A percentile compares a stretch with the other conserved stretches of the same genome.
These are phyloP conservation scores for Friedmanniomyces endolithicus DNA, from an alignment of 495 filamentous ascomycete genomes.

Conservation along the genomic window DNA sequence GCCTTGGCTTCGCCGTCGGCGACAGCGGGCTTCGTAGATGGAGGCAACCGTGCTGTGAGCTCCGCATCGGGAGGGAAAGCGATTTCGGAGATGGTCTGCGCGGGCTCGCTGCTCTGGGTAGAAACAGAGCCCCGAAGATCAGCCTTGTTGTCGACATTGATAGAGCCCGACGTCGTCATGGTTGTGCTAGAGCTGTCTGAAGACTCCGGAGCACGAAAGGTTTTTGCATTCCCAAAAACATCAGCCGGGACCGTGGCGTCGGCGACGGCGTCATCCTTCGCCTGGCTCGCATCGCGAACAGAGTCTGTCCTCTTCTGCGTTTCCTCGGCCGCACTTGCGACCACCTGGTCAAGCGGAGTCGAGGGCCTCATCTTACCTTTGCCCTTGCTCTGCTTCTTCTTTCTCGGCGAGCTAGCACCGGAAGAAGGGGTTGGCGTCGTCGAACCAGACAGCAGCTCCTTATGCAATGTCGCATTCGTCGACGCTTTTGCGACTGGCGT, in stretches of 20 bases:
- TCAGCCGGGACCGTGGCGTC: neutral
- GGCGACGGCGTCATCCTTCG: neutral
- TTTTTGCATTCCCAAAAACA: no score
- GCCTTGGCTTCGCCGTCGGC: neutral
- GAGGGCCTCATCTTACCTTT: neutral
- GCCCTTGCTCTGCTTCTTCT: conserved; percentile 2
- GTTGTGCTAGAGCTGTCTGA: no score
- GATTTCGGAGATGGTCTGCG: neutral
- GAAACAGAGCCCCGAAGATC: neutral
- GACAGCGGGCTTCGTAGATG: neutral
- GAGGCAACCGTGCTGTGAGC: neutral
- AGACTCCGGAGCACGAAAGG: no score
- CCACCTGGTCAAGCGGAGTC: neutral
- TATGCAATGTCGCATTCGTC: neutral
- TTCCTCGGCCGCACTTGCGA: neutral
- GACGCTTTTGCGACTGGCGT: neutral
- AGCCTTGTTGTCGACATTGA: neutral
- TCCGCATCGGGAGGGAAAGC: neutral
- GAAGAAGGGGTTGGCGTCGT: conserved; percentile 7
- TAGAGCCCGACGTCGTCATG: neutral
- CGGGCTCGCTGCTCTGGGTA: neutral
- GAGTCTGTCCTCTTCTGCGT: neutral
- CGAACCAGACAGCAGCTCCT: neutral
- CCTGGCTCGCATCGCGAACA: neutral
- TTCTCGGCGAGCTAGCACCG: conserved; percentile 8